These are phyloP conservation scores for Xylaria intraflava DNA, from an alignment of 495 filamentous ascomycete genomes.

Conservation along the genomic window DNA sequence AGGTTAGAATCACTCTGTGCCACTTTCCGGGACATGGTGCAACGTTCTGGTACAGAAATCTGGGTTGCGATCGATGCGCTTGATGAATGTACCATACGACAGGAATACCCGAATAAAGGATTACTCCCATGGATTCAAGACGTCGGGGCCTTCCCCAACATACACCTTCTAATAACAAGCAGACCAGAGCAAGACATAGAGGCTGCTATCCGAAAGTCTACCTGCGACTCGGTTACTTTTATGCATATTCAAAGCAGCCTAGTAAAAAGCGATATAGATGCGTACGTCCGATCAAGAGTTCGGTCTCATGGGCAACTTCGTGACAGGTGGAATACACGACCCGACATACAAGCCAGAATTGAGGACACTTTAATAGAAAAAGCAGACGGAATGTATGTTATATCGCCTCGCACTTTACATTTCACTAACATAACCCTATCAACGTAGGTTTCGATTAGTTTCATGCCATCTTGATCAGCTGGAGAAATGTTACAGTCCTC, in stretches of 20 bases:
- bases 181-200: neutral
- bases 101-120: neutral
- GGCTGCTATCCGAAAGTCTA: neutral
- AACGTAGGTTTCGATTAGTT: constrained; percentile 1
- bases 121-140: neutral
- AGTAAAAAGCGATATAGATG: neutral
- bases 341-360: neutral
- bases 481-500: neutral
- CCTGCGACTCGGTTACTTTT: neutral
- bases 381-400: constrained; percentile 1
- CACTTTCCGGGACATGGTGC: neutral
- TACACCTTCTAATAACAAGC: neutral
- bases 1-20: neutral
- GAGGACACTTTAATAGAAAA: neutral
- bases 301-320: neutral
- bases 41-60: neutral
- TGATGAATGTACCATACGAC: neutral
- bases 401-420: neutral
- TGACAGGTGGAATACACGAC: neutral
- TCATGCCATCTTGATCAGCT: constrained; percentile 3
- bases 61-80: neutral
- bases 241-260: neutral
- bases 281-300: neutral
- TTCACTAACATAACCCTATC: neutral
- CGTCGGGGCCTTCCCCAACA: neutral